A percentile compares a stretch with the other conserved stretches of the same genome.
Evolutionary conservation across 2,329 filamentous ascomycete species (phyloP).

Genomic region (Alternaria ethzedia): DNA sequence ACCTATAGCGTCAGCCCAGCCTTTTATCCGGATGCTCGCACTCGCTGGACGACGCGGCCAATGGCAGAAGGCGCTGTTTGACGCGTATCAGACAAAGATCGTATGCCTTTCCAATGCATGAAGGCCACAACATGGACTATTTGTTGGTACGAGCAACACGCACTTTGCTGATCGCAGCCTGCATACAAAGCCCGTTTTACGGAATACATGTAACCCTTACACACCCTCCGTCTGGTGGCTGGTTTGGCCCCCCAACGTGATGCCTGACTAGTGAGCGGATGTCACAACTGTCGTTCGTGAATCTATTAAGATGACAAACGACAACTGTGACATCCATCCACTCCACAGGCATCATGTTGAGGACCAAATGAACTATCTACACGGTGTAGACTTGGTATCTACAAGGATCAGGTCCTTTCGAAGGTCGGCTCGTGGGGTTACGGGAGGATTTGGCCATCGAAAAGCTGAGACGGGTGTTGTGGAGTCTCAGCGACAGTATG

Average conservation of each 20-base stretch:
- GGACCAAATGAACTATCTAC: background rate
- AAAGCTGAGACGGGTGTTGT: background rate
- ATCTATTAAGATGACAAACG: background rate
- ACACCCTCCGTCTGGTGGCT: background rate
- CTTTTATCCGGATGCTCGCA: background rate
- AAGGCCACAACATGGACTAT: background rate
- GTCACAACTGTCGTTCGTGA: background rate
- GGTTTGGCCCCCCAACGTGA: background rate
- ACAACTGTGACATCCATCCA: background rate
- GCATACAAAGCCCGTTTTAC: background rate
- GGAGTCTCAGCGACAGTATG: background rate
- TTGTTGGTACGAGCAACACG: background rate
- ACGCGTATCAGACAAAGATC: background rate
- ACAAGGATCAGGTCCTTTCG: background rate
- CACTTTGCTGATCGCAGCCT: background rate
- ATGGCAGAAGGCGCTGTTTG: background rate
- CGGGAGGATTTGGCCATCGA: background rate
- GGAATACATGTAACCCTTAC: background rate
- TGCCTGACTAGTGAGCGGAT: background rate
- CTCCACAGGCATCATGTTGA: background rate
- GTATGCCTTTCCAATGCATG: background rate
- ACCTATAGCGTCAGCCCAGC: background rate
- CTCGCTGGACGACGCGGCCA: accelerated
- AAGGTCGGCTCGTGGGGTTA: background rate
- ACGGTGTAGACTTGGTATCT: background rate